Base-by-base conservation (phyloP, 148 eudicot genomes). In the Silene uniflora region DNA sequence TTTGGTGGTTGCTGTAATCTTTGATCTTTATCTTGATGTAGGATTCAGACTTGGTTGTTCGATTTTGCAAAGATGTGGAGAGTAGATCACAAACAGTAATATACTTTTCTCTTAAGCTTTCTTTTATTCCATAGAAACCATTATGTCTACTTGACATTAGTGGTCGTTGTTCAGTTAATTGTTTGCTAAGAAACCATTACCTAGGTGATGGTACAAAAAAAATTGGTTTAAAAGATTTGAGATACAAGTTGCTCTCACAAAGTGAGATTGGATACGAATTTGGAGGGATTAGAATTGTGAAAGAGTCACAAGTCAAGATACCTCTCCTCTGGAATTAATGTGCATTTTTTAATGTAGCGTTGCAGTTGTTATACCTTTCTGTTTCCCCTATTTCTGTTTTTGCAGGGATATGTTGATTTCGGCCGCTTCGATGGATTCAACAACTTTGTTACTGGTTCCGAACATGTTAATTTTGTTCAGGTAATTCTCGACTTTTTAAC, bases 11-110 rank as follows among this genome's bases (percentile, higher is more conserved):
- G 62, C 21, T 17, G 12, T 62, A 27, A 39, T 47, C 56, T 70
- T 58, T 13, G 10, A 47, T 17, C 52, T 18, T 67, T 54, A n/a
- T 56, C n/a, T 61, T n/a, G 23, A 44, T 85, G 79, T 90, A 93
- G 98, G 95, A 83, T 46, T 65, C 88, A 18, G 98, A 91, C 74
- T 80, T 86, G 85, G 97, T 81, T 21, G 86, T 93, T 73, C 85
- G 91, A 83, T 93, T 93, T 81, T 93, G 98, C 84, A 91, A 91
- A 84, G 97, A 91, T 70, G 98, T 93, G 68, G 97, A 93, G 82
- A 86, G 80, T 75, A 87, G 97, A 89, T 85, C 98, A 42, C 90
- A 91, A 44, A 54, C 55, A 87, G 98, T 93, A 89, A 58, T 73
- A 17, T 65, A n/a, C 79, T 64, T 19, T 25, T 22, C 47, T 70